Conservation (phyloP, 768 basidiomycete genomes). For the Sistotremastrum suecicum region DNA sequence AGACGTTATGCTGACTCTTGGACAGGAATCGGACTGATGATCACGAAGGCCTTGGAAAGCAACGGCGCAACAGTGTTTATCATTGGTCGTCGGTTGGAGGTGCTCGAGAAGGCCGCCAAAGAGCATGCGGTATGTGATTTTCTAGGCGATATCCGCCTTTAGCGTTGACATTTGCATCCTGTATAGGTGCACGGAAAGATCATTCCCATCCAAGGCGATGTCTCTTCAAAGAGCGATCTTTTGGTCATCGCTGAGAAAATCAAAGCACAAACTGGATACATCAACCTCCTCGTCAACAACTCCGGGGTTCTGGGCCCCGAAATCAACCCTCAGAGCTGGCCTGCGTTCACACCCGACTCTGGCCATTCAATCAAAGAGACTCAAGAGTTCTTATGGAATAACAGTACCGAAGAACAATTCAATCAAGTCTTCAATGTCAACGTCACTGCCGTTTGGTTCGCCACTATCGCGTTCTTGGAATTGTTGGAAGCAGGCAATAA, state of each 20-base stretch:
- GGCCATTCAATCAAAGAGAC: slow-evolving; percentile 13
- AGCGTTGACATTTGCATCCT: not conserved
- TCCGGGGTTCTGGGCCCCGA: not conserved
- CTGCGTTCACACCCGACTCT: slow-evolving; percentile 7
- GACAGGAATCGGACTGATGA: slow-evolving; percentile 37
- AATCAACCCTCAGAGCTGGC: not conserved
- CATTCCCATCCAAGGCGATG: slow-evolving; percentile 4
- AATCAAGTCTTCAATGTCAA: slow-evolving; percentile 9
- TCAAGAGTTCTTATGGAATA: slow-evolving; percentile 40
- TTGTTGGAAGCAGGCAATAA: slow-evolving; percentile 27
- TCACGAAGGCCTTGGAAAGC: slow-evolving; percentile 14
- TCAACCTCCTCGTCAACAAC: slow-evolving; percentile 8
- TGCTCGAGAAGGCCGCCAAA: slow-evolving; percentile 6
- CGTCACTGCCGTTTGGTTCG: slow-evolving; percentile 14
- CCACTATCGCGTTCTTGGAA: slow-evolving; percentile 13
- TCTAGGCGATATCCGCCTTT: not conserved
- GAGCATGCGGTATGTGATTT: not conserved
- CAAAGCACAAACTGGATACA: slow-evolving; percentile 1
- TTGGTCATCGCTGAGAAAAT: slow-evolving; percentile 1
- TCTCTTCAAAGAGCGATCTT: slow-evolving; percentile 2
- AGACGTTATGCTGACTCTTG: not conserved
- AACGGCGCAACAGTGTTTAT: slow-evolving; percentile 21
- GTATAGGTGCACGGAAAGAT: slow-evolving; percentile 2
- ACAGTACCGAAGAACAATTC: slow-evolving; percentile 30
- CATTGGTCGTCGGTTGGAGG: slow-evolving; percentile 9